Evolutionary conservation across 306 rosid species (phyloP).

Genomic region (Lupinus albus): DNA sequence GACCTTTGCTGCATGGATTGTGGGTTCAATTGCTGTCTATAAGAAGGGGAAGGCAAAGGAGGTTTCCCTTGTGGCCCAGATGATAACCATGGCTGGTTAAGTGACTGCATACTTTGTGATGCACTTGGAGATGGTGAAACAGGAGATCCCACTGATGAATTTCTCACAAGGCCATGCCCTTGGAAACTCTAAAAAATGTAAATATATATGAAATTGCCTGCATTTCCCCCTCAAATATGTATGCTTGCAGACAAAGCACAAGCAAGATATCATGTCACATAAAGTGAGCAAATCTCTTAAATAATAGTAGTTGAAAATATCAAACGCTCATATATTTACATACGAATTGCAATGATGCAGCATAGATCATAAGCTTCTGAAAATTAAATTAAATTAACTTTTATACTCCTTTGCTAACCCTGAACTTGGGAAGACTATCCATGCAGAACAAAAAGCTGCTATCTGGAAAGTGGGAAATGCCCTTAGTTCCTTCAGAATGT

Average conservation of each 20-base stretch:
- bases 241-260: not conserved
- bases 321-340: not conserved
- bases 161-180: conserved; percentile 75
- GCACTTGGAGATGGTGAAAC: conserved; percentile 61
- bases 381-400: not conserved
- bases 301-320: not conserved
- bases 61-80: conserved; percentile 91
- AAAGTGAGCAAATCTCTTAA: conserved; percentile 13
- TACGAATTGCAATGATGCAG: not conserved
- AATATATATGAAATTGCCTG: conserved; percentile 31
- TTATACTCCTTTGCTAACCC: conserved; percentile 5
- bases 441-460: not conserved
- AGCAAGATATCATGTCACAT: conserved; percentile 8
- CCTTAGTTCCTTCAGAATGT: not conserved
- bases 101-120: conserved; percentile 64
- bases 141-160: conserved; percentile 66
- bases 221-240: not conserved
- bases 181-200: conserved; percentile 67
- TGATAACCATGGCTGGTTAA: conserved; percentile 90
- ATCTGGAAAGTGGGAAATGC: not conserved
- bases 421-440: conserved; percentile 13
- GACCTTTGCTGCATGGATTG: conserved; percentile 74
- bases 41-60: conserved; percentile 75
- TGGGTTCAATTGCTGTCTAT: conserved; percentile 74
- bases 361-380: not conserved